Base-by-base conservation (phyloP, 1,139 yeast species). In the Suhomyces panamericanus region DNA sequence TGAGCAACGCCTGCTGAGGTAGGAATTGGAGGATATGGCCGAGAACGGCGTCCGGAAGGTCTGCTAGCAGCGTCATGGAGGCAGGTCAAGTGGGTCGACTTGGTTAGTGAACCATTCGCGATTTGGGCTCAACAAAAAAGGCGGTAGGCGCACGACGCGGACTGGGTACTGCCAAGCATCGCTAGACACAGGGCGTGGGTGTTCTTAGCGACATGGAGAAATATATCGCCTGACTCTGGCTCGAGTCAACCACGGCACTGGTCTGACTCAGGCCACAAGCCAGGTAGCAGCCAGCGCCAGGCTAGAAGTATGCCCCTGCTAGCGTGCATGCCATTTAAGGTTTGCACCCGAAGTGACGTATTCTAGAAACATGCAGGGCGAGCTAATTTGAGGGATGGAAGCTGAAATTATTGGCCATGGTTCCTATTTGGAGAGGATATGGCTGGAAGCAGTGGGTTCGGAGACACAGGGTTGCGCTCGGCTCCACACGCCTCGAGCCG, bases 1-100 rank as follows among this genome's bases (percentile, higher is more conserved):
- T 68, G 31, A 69, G 40, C 7, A 70, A 53, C 32, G 63, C 60
- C 42, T 66, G 67, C 46, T 71, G 75, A 2, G 70, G 66, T n/a
- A 70, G 57, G 42, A 55, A 67, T 14, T 39, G 47, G 10, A 68
- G 53, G 29, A 69, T 56, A 16, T 45, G 36, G 26, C 44, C 38
- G 13, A 59, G 43, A 13, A 58, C 51, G 11, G 44, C 40, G 6
- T 46, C 40, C 2, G 65, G 64, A 6, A 64, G 45, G 16, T 57
- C 60, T 4, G 14, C 15, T 20, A 54, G 28, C 39, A 39, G 44
- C 11, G n/a, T 20, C 39, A 39, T 39, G 27, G 17, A 9, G 17
- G 20, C 6, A 3, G 3, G 13, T 11, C 8, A 12, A 7, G n/a
- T 26, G 29, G 29, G 29, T 16, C 38, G 2, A 27, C 15, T 16